These are phyloP conservation scores for Boechera divaricarpa DNA, from an alignment of 345 rosid species.

Conservation along the genomic window DNA sequence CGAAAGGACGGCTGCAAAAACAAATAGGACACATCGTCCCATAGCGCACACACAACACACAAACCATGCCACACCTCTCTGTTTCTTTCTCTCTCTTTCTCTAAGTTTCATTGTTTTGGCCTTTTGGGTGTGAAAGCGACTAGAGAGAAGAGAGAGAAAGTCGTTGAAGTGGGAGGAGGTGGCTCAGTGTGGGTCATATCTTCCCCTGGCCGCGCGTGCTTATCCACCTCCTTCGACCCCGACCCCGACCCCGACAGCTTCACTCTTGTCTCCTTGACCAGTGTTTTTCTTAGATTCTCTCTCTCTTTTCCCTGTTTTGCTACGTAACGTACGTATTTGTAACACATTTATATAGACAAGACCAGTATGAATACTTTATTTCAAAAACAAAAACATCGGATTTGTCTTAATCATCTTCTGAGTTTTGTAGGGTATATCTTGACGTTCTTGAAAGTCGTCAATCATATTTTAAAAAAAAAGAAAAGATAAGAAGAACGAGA, in stretches of 20 bases:
- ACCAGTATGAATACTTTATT: slow-evolving; percentile 35
- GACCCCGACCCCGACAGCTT: slow-evolving; percentile 43
- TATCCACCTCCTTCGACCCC: slow-evolving; percentile 39
- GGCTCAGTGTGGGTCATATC: slow-evolving; percentile 41
- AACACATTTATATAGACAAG: slow-evolving; percentile 26
- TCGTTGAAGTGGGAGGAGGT: slow-evolving; percentile 36
- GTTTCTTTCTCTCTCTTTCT: background rate
- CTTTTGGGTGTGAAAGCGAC: slow-evolving; percentile 43
- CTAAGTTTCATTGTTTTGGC: background rate
- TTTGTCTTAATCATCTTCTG: slow-evolving; percentile 28
- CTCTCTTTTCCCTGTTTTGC: background rate
- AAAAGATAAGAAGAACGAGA: slow-evolving; percentile 28
- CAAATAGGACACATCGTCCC: slow-evolving; percentile 37
- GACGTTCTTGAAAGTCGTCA: too few relatives aligned
- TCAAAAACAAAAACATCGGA: slow-evolving; percentile 5
- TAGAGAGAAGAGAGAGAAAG: slow-evolving; percentile 39
- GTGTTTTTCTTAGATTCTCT: background rate
- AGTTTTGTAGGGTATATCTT: slow-evolving; percentile 8
- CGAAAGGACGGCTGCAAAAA: slow-evolving; percentile 45
- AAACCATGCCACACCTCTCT: slow-evolving; percentile 27
- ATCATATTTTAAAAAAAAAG: background rate
- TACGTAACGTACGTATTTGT: slow-evolving; percentile 26
- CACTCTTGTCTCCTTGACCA: slow-evolving; percentile 46
- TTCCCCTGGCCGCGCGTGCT: slow-evolving; percentile 44
- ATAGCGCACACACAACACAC: slow-evolving; percentile 35